phyloP scores from a whole-genome alignment of 2,329 filamentous ascomycete species.

The Orbilia ellipsospora region DNA sequence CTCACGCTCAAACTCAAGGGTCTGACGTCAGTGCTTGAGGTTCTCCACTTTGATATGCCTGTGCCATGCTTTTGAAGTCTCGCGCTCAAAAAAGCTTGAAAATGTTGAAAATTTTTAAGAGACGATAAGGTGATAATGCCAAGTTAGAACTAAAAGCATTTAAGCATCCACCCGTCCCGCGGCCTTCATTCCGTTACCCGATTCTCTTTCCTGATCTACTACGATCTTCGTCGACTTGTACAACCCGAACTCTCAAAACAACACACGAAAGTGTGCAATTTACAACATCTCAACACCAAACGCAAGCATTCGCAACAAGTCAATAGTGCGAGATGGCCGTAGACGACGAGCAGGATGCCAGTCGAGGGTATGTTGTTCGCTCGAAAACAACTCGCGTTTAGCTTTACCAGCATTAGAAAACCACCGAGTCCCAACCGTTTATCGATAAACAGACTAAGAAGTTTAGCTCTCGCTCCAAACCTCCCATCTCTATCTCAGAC shows the following conservation, averaged over 20 bases:
- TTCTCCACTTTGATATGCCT: conserved; percentile 7
- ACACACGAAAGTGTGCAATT: conserved; percentile 18
- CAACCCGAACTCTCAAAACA: conserved; percentile 11
- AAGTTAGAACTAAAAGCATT: conserved; percentile 12
- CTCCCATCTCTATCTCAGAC: conserved; percentile 26
- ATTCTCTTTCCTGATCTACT: conserved; percentile 7
- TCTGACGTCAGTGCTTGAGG: conserved; percentile 9
- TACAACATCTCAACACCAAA: conserved; percentile 14
- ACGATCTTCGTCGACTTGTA: conserved; percentile 26
- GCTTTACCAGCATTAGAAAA: too few relatives aligned
- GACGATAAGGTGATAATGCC: background rate
- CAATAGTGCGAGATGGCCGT: too few relatives aligned
- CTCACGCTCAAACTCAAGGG: background rate
- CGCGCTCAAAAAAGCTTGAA: background rate
- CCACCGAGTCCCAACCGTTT: too few relatives aligned
- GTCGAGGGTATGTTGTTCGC: background rate
- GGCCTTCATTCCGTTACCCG: background rate
- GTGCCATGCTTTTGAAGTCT: too few relatives aligned
- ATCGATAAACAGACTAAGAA: conserved; percentile 1
- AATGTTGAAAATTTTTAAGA: background rate
- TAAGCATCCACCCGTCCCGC: background rate
- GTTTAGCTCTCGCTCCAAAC: conserved; percentile 25
- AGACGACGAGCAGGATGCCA: background rate
- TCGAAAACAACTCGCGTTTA: background rate
- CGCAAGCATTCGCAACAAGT: too few relatives aligned